Percentiles rank a stretch among this genome's conserved stretches.
Conservation (phyloP, 2,329 filamentous ascomycete species). For the Massarina eburnea region DNA sequence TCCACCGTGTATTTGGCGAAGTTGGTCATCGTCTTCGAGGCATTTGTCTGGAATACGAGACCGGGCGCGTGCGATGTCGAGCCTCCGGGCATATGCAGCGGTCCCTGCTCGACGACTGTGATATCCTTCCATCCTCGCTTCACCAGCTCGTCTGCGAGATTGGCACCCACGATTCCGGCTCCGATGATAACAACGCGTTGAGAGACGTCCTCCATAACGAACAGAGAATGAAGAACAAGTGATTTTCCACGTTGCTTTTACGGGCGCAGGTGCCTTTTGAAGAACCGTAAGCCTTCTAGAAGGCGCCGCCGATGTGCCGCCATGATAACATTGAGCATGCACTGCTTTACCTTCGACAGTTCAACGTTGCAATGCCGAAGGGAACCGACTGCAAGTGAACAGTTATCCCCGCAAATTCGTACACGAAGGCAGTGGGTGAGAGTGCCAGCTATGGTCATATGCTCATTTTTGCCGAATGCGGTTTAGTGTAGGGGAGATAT, state of each 20-base stretch:
- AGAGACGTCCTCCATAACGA: too few relatives aligned
- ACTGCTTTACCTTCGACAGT: constrained; percentile 7
- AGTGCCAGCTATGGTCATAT: constrained; percentile 1
- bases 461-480: constrained; percentile 10
- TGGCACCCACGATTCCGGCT: constrained; percentile 65
- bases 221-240: too few relatives aligned
- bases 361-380: constrained; percentile 3
- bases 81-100: constrained; percentile 63
- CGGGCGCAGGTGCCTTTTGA: neutral
- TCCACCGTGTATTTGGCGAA: constrained; percentile 65
- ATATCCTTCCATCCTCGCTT: constrained; percentile 64
- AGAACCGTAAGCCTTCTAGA: neutral
- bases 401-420: constrained; percentile 5
- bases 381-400: constrained; percentile 6
- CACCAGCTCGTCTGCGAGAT: constrained; percentile 65
- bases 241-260: neutral
- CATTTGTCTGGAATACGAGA: constrained; percentile 65
- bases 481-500: constrained; percentile 2
- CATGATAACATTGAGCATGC: constrained; percentile 1
- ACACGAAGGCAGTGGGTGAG: constrained; percentile 2
- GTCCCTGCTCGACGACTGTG: constrained; percentile 66
- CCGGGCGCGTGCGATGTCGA: constrained; percentile 68
- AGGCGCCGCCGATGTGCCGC: constrained; percentile 2
- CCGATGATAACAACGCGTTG: constrained; percentile 52
- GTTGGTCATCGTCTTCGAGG: constrained; percentile 59